These are phyloP conservation scores for Tetraselmis chui DNA, from an alignment of 139 green algal genomes.

Conservation along the genomic window DNA sequence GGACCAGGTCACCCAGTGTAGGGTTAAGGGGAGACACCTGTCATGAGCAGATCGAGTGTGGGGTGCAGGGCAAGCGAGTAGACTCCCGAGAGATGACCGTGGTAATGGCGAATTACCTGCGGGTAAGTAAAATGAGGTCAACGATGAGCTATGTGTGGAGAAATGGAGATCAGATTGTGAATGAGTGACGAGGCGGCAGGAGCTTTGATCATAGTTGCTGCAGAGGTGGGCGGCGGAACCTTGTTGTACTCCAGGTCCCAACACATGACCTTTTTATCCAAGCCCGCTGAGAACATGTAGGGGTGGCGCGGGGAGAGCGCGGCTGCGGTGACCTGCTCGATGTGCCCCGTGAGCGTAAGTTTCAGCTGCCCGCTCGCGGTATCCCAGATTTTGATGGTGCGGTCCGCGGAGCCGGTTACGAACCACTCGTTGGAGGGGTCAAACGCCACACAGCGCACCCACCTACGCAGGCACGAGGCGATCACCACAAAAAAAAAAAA, in stretches of 20 bases:
- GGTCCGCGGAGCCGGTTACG: constrained; percentile 82
- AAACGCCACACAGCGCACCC: constrained; percentile 88
- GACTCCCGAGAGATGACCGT: constrained; percentile 95
- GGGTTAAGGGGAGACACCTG: too few species aligned
- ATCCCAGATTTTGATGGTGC: constrained; percentile 98
- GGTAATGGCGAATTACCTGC: constrained; percentile 95
- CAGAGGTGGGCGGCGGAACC: constrained; percentile 28
- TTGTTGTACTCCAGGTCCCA: constrained; percentile 99
- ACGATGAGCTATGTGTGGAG: too few species aligned
- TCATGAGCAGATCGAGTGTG: constrained; percentile 90
- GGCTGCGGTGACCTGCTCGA: constrained; percentile 94
- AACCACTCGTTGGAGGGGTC: constrained; percentile 97
- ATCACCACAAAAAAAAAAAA: not conserved
- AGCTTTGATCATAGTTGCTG: too few species aligned
- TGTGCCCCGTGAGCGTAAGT: constrained; percentile 99
- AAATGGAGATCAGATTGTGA: too few species aligned
- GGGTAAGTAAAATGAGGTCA: too few species aligned
- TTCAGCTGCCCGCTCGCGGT: constrained; percentile 80
- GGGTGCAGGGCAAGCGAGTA: constrained; percentile 95
- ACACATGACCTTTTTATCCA: constrained; percentile 99
- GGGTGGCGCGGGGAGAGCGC: constrained; percentile 76
- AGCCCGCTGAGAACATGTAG: constrained; percentile 95
- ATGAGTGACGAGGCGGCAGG: too few species aligned
- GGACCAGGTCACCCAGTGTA: too few species aligned
- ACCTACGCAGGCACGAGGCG: constrained; percentile 42